phyloP scores from a whole-genome alignment of 2,329 filamentous ascomycete genomes.

The Pseudogymnoascus sp. region DNA sequence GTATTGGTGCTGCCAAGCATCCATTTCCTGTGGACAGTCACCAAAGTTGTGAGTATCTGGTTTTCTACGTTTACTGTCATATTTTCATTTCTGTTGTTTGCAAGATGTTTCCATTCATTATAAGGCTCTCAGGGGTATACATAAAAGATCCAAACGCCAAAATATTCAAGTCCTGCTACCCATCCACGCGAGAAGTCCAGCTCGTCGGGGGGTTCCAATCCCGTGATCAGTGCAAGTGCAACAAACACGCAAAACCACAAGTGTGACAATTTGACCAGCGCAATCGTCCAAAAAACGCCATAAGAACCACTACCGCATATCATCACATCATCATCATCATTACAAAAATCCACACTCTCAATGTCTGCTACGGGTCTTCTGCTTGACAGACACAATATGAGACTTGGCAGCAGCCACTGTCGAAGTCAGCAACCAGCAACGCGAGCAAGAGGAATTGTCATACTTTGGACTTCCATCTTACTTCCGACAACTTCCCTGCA shows the following conservation, averaged over 20 bases:
- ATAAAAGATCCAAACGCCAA: background rate
- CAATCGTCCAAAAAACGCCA: background rate
- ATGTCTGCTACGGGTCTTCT: background rate
- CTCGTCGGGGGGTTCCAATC: background rate
- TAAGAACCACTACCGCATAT: background rate
- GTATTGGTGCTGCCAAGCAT: background rate
- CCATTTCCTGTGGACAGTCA: background rate
- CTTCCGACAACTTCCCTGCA: background rate
- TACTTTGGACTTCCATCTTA: background rate
- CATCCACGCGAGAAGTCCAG: slow-evolving; percentile 3
- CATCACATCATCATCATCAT: background rate
- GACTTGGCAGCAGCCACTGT: slow-evolving; percentile 17
- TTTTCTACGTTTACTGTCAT: background rate
- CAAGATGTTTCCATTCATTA: slow-evolving; percentile 1
- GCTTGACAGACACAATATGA: slow-evolving; percentile 13
- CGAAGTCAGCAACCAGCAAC: slow-evolving; percentile 11
- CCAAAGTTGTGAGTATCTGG: background rate
- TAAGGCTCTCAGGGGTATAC: background rate
- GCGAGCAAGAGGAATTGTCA: background rate
- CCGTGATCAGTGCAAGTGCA: background rate
- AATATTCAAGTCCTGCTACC: background rate
- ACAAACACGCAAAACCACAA: background rate
- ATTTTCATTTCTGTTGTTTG: background rate
- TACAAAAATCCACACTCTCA: background rate
- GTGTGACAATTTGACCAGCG: background rate